Evolutionary conservation across 495 filamentous ascomycete genomes (phyloP).

Genomic region (Aspergillus taichungensis): DNA sequence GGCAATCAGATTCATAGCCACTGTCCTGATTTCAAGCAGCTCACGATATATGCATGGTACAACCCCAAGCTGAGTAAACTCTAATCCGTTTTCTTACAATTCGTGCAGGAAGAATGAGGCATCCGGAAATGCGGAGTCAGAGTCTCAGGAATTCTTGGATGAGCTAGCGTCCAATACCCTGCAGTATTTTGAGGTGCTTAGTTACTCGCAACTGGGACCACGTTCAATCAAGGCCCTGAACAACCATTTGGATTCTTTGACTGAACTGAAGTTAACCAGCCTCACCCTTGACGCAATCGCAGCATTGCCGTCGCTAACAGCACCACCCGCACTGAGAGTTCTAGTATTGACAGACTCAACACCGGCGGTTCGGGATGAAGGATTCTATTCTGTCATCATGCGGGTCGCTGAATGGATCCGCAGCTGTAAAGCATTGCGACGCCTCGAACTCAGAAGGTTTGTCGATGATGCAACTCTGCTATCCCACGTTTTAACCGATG

Average conservation of each 20-base stretch:
- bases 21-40: slow-evolving; percentile 52
- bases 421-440: slow-evolving; percentile 44
- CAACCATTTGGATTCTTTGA: slow-evolving; percentile 48
- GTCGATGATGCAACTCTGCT: slow-evolving; percentile 42
- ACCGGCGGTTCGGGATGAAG: slow-evolving; percentile 14
- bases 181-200: slow-evolving; percentile 48
- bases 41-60: slow-evolving; percentile 50
- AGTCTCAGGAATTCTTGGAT: slow-evolving; percentile 50
- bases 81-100: background rate
- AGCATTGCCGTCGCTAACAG: slow-evolving; percentile 27
- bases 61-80: background rate
- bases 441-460: slow-evolving; percentile 44
- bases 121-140: slow-evolving; percentile 34
- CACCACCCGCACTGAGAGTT: slow-evolving; percentile 43
- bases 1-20: slow-evolving; percentile 43
- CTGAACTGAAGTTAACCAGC: slow-evolving; percentile 42
- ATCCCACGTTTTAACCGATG: slow-evolving; percentile 42
- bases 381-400: slow-evolving; percentile 40
- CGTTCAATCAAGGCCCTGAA: slow-evolving; percentile 52
- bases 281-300: slow-evolving; percentile 39
- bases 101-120: slow-evolving; percentile 5
- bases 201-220: slow-evolving; percentile 38
- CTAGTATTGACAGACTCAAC: slow-evolving; percentile 42
- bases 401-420: slow-evolving; percentile 38
- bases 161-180: slow-evolving; percentile 50